Evolutionary conservation across 2,329 filamentous ascomycete genomes (phyloP), one percentile per base, ranked within the genome.

Genomic region (Westerdykella sp.): DNA sequence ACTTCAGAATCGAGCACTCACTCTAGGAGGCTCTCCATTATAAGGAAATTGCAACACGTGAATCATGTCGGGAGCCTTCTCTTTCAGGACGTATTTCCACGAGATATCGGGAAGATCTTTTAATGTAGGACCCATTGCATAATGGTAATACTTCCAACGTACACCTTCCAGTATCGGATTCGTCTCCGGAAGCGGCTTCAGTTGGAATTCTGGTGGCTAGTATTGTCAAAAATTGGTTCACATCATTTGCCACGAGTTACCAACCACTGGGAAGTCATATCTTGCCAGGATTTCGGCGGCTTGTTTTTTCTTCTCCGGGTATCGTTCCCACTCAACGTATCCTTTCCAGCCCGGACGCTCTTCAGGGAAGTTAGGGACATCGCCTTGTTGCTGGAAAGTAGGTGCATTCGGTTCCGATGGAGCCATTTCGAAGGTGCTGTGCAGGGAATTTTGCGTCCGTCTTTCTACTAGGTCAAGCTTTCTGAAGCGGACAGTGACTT

Each of bases 291-390:
- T 75, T 43, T 78, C 71, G 37, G 75, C 72, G 0, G 79, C 82
- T 37, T 74, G 67, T 21, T 70, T 72, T 54, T 83, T 83, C 63
- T 84, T 85, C 38, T 84, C 79, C 0, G 83, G 82, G 42, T 84
- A 83, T 11, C 78, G 73, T 56, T 85, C 82, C 82, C 81, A 85
- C 54, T 85, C 82, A 5, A 87, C 71, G 47, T 84, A 85, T 6
- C 73, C 73, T 45, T 67, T 68, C 73, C 73, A 76, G 6, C 72
- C 73, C 21, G 67, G 57, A 6, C 60, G 56, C 48, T 76, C 73
- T 38, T 71, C 66, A 1, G 62, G 54, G 39, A 75, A 75, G 15
- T 55, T 15, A 1, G 62, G 62, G 2, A 54, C 46, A 15, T 60
- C 47, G 11, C 59, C 59, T 36, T 56, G 44, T 11, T 50, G 45